Percentiles rank a stretch among this genome's conserved stretches.
phyloP scores from a whole-genome alignment of 2,329 filamentous ascomycete genomes.

The Mycosphaerella sp. region DNA sequence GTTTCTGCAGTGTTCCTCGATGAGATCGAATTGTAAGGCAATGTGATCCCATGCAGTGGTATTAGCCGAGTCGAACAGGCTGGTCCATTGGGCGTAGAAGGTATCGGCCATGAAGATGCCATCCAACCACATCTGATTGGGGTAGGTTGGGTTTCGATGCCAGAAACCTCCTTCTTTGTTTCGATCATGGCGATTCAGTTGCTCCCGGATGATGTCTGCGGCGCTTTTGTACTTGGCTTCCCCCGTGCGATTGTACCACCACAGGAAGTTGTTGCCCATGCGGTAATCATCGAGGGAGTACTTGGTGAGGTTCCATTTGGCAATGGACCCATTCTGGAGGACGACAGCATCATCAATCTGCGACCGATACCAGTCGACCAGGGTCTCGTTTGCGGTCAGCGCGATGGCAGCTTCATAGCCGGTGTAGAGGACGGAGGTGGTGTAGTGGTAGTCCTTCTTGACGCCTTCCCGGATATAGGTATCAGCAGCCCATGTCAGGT shows the following conservation, averaged over 20 bases:
- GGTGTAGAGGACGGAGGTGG: constrained; percentile 16
- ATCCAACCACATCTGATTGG: constrained; percentile 49
- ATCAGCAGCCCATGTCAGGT: constrained; percentile 16
- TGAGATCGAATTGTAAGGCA: constrained; percentile 34
- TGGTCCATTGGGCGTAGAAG: constrained; percentile 35
- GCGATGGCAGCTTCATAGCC: constrained; percentile 19
- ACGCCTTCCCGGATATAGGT: constrained; percentile 15
- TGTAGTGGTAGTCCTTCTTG: constrained; percentile 17
- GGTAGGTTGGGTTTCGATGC: constrained; percentile 38
- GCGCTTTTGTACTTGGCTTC: constrained; percentile 22
- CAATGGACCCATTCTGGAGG: constrained; percentile 43
- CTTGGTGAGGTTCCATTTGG: constrained; percentile 42
- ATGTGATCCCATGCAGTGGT: constrained; percentile 30
- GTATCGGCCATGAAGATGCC: constrained; percentile 47
- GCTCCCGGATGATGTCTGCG: constrained; percentile 21
- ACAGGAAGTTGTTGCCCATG: constrained; percentile 28
- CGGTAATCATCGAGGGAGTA: constrained; percentile 39
- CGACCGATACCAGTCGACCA: constrained; percentile 19
- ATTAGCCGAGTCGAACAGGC: constrained; percentile 17
- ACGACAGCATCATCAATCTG: constrained; percentile 40
- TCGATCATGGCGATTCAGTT: constrained; percentile 28
- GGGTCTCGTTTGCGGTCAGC: constrained; percentile 14
- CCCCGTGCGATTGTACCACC: constrained; percentile 21
- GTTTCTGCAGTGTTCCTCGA: constrained; percentile 43
- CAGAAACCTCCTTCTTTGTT: constrained; percentile 28